Evolutionary conservation across 805 yeast genomes (phyloP).

Genomic region (Clavispora asparagi): DNA sequence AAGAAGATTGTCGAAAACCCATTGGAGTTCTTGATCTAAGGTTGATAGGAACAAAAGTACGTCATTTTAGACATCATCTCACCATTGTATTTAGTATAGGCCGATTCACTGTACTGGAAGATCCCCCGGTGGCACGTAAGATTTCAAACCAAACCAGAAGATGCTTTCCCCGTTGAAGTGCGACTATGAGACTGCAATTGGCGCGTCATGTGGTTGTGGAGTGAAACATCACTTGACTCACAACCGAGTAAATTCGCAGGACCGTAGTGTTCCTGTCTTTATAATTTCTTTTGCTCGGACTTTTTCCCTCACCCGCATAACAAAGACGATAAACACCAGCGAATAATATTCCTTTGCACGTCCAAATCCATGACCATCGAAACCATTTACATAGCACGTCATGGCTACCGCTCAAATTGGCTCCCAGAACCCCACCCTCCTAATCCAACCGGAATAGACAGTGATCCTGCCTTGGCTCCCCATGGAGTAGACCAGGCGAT

Average conservation of each 20-base stretch:
- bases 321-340: neutral
- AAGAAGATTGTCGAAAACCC: constrained; percentile 94
- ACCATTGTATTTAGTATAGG: neutral
- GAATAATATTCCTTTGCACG: neutral
- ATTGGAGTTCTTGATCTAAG: constrained; percentile 78
- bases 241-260: neutral
- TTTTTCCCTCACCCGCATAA: neutral
- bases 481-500: constrained; percentile 87
- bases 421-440: constrained; percentile 64
- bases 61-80: neutral
- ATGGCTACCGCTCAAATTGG: constrained; percentile 92
- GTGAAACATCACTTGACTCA: neutral
- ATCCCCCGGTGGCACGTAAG: neutral
- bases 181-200: neutral
- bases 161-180: no score
- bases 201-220: neutral
- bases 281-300: neutral
- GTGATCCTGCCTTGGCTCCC: constrained; percentile 82
- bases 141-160: no score
- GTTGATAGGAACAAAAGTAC: neutral
- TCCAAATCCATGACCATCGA: constrained; percentile 34
- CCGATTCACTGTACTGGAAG: neutral
- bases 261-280: neutral
- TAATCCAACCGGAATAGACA: constrained; percentile 83
- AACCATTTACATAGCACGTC: constrained; percentile 70